Conservation (phyloP, 2,329 filamentous ascomycete genomes). For the Conoideocrella luteorostrata region DNA sequence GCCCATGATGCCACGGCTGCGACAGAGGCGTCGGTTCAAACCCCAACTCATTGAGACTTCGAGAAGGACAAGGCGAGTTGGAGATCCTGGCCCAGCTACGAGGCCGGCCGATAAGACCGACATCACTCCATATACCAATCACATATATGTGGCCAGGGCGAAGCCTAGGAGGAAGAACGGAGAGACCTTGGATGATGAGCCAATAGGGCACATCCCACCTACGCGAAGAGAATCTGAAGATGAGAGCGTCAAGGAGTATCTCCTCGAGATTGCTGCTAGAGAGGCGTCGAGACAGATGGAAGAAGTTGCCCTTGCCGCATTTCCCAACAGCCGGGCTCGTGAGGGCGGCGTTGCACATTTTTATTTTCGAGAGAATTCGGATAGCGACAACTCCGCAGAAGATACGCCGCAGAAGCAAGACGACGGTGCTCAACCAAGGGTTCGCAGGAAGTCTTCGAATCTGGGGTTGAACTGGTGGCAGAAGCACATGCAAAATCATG, state of each 20-base stretch:
- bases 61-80: slow-evolving; percentile 60
- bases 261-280: slow-evolving; percentile 72
- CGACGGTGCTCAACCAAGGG: slow-evolving; percentile 20
- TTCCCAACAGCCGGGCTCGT: slow-evolving; percentile 64
- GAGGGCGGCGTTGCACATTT: slow-evolving; percentile 69
- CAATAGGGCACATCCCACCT: slow-evolving; percentile 27
- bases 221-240: slow-evolving; percentile 64
- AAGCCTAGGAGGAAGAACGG: slow-evolving; percentile 29
- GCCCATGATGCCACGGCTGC: slow-evolving; percentile 32
- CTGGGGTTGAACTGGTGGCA: slow-evolving; percentile 67
- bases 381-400: slow-evolving; percentile 43
- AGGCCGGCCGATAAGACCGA: slow-evolving; percentile 66
- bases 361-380: slow-evolving; percentile 57
- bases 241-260: slow-evolving; percentile 66
- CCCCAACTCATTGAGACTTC: slow-evolving; percentile 80
- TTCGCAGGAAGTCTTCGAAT: slow-evolving; percentile 54
- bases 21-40: slow-evolving; percentile 52
- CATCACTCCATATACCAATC: slow-evolving; percentile 57
- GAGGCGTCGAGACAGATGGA: slow-evolving; percentile 75
- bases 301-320: slow-evolving; percentile 69
- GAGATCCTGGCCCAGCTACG: slow-evolving; percentile 57
- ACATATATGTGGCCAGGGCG: slow-evolving; percentile 45
- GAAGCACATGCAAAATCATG: slow-evolving; percentile 73
- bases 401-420: slow-evolving; percentile 27
- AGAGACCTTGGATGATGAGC: slow-evolving; percentile 21